Percentiles rank a stretch among this genome's conserved stretches.
Conservation (phyloP, 768 basidiomycete species). For the Panaeolus cyanescens region DNA sequence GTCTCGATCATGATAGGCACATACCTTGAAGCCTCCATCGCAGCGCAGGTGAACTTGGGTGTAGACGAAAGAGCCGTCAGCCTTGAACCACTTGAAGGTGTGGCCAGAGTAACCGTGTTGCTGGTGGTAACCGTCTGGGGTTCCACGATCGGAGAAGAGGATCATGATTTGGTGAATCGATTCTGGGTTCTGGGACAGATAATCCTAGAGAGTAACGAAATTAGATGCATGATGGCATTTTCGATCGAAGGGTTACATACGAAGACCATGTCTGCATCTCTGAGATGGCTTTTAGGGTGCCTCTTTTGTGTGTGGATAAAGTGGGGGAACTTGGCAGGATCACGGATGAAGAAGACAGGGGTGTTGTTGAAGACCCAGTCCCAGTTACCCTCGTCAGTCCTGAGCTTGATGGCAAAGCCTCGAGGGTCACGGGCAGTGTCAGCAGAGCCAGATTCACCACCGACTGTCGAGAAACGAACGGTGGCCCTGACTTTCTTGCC, state of each 20-base stretch:
- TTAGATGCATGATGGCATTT: neutral
- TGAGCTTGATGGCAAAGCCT: constrained; percentile 90
- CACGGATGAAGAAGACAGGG: constrained; percentile 88
- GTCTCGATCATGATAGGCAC: constrained; percentile 7
- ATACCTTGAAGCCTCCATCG: constrained; percentile 81
- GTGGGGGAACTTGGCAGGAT: constrained; percentile 89
- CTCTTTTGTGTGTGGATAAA: constrained; percentile 94
- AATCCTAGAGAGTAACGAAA: constrained; percentile 57
- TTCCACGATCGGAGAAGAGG: constrained; percentile 93
- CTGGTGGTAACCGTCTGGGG: constrained; percentile 85
- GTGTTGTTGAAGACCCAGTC: constrained; percentile 95
- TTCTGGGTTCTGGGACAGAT: constrained; percentile 85
- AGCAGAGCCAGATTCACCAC: constrained; percentile 84
- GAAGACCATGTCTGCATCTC: constrained; percentile 87
- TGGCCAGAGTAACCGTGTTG: constrained; percentile 95
- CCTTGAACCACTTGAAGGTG: constrained; percentile 87
- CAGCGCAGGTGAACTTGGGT: constrained; percentile 82
- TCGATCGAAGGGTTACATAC: constrained; percentile 32
- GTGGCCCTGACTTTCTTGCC: constrained; percentile 75
- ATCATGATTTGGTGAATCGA: constrained; percentile 90
- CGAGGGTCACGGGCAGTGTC: constrained; percentile 94
- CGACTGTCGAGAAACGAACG: constrained; percentile 92
- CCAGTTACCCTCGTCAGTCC: constrained; percentile 88
- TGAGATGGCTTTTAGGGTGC: constrained; percentile 89
- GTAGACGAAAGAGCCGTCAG: constrained; percentile 82